Base-by-base conservation (phyloP, 2,329 filamentous ascomycete species). In the Ceratocystis destructans region DNA sequence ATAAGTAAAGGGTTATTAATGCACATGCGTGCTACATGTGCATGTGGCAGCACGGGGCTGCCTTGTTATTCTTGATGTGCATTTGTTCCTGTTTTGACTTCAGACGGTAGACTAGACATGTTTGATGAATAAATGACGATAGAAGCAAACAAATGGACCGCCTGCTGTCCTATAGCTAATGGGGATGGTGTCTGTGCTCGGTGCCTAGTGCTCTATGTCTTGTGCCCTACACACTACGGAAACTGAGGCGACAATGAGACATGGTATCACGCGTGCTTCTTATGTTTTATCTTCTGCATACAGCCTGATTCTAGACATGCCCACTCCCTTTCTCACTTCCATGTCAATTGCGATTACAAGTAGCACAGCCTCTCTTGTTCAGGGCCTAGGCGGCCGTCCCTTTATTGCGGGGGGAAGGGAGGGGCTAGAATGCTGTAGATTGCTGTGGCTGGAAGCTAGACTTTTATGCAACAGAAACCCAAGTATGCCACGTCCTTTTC, bases 1-100 rank as follows among this genome's bases (percentile, higher is more conserved):
- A 83, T 70, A 84, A 83, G 75, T 79, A 79, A 46, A 48, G 45
- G 64, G 17, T 25, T 31, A 48, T 20, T 6, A 48, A 3, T 48
- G 45, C 7, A 25, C 22, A 20, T 17, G 22, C 12, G 50, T 25
- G 46, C 1, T 50, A 12, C 50, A 31, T 25, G 20, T 55, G 20
- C 22, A 55, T 20, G 15, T 1, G 17, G 15, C n/a, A 5, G 17
- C 45, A 17, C 20, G 17, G 20, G 20, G 12, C 5, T 22, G 10
- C 20, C n/a, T 25, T 25, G 20, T 55, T 25, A 15, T 55, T 15
- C 22, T 55, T 25, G 50, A 25, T 55, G 15, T 25, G 20, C 50
- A 25, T 55, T 55, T 55, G 22, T 22, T 55, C 22, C 2, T 28
- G 8, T 15, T 55, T 48, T 20, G 5, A 48, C 45, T 5, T 7